phyloP scores from a whole-genome alignment of 164 flowering plant species.

The Annona squamosa region DNA sequence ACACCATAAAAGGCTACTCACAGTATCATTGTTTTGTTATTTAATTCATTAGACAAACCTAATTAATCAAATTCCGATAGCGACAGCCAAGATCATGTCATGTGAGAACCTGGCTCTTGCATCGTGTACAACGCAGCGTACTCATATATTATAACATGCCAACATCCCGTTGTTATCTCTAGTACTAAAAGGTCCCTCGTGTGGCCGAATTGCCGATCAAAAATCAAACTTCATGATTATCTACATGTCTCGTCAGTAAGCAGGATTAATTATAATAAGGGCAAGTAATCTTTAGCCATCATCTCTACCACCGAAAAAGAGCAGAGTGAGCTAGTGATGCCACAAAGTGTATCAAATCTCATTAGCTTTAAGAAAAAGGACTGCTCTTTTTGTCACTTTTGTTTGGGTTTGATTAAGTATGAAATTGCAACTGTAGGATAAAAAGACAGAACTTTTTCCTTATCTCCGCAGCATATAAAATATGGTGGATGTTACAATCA shows the following conservation, averaged over 20 bases:
- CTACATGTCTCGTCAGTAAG: background rate
- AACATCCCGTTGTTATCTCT: background rate
- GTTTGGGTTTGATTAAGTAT: background rate
- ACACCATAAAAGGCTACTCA: background rate
- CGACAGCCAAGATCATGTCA: constrained; percentile 1
- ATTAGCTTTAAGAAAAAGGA: background rate
- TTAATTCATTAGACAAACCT: background rate
- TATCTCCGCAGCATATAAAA: background rate
- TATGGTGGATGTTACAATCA: background rate
- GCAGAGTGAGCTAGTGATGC: background rate
- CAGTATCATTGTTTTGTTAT: background rate
- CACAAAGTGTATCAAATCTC: background rate
- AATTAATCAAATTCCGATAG: background rate
- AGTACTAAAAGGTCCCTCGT: background rate
- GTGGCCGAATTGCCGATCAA: background rate
- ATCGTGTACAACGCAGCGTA: background rate
- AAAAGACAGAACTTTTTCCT: background rate
- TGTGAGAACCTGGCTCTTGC: background rate
- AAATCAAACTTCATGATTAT: constrained; percentile 1
- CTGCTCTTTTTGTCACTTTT: constrained; percentile 8
- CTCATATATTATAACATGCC: background rate
- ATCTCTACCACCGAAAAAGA: constrained; percentile 1
- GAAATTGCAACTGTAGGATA: background rate
- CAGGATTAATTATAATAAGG: background rate
- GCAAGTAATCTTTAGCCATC: background rate